Base-by-base conservation (phyloP, 2,329 filamentous ascomycete species). In the Biscogniauxia sp. region DNA sequence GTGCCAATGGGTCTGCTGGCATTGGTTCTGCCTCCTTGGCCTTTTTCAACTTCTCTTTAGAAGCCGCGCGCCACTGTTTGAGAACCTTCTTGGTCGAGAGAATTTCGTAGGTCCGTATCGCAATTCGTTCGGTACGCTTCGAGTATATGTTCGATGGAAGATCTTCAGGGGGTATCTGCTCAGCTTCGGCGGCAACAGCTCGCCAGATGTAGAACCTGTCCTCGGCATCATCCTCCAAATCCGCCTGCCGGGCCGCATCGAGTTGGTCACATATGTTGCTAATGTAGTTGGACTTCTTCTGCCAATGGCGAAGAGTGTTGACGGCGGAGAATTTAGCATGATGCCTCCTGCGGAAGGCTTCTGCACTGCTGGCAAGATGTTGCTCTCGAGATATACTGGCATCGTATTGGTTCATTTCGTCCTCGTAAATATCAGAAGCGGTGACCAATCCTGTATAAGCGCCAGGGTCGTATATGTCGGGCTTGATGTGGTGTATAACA, bases 121-220 rank as follows among this genome's bases (percentile, higher is more conserved):
- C 70, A 45, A 73, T 68, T 50, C 58, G 66, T 55, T 72, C 70
- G 20, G 68, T 68, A n/a, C 71, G 69, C 56, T 70, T 72, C 13
- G 72, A 73, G 58, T 71, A 73, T 20, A 69, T 65, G 58, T 69
- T 71, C 11, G 66, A 58, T 41, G 67, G 70, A 17, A 70, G 59
- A 13, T 60, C 57, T 23, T 66, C 53, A 32, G 66, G 63, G 23
- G 64, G 59, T 41, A 66, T 60, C 9, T 62, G 55, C 28, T 68
- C 62, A 5, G 69, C 64, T 52, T 68, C 64, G 9, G 61, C 62
- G n/a, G 69, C 61, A 20, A 67, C 51, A 23, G 64, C 65, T 55
- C 69, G 69, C 72, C 72, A 73, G 15, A 57, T 54, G 32, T 67
- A 51, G 28, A 73, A 67, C 37, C 66, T 69, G 1, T 67, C 59